phyloP scores from a whole-genome alignment of 2,329 filamentous ascomycete genomes.

The Chaetomium strumarium region DNA sequence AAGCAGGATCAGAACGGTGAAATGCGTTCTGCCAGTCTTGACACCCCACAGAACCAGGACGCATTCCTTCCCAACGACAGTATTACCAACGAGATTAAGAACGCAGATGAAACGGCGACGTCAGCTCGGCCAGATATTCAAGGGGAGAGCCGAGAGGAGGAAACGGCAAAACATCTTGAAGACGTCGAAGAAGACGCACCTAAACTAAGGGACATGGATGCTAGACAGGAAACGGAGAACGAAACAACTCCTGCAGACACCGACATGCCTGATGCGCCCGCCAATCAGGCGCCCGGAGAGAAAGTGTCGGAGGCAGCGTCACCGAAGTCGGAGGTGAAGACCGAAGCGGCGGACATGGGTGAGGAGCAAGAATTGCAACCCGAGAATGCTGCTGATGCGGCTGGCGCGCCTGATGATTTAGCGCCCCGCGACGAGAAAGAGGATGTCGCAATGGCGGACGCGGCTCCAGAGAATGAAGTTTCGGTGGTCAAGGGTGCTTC shows the following conservation, averaged over 20 bases:
- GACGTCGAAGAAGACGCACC: too few species aligned
- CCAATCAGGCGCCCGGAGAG: slow-evolving; percentile 5
- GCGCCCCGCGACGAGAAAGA: slow-evolving; percentile 13
- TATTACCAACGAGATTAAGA: neutral
- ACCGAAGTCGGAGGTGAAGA: slow-evolving; percentile 11
- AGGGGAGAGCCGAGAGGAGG: too few species aligned
- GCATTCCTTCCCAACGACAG: slow-evolving; percentile 14
- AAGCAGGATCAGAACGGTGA: slow-evolving; percentile 7
- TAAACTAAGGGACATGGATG: too few species aligned
- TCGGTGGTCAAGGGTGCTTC: slow-evolving; percentile 5
- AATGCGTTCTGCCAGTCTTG: neutral
- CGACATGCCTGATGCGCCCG: slow-evolving; percentile 22
- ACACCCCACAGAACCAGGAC: slow-evolving; percentile 11
- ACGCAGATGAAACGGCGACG: neutral
- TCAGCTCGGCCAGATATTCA: too few species aligned
- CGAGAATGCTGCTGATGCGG: neutral
- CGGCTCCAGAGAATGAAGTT: neutral
- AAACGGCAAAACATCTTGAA: too few species aligned
- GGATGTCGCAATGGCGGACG: slow-evolving; percentile 24
- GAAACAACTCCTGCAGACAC: slow-evolving; percentile 7
- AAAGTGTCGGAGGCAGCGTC: neutral
- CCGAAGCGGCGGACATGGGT: neutral
- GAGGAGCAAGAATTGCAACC: neutral
- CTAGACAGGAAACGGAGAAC: slow-evolving; percentile 45
- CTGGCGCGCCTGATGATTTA: neutral